Base-by-base conservation (phyloP, 352 stramenopile genomes). In the Halophytophthora polymorphica region DNA sequence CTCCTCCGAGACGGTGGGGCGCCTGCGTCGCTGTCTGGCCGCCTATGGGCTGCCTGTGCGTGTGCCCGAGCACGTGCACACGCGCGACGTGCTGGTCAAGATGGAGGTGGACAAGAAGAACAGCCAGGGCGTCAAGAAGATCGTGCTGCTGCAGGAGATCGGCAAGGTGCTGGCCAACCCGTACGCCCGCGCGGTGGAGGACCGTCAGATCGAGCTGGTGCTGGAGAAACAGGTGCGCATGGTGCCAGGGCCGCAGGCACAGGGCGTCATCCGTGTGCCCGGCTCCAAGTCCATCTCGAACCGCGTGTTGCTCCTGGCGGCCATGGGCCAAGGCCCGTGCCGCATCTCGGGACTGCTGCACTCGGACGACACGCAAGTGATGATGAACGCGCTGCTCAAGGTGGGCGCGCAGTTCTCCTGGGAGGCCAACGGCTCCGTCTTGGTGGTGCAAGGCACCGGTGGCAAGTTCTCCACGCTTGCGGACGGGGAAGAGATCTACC, bases 241-340 rank as follows among this genome's bases (percentile, higher is more conserved):
- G 69, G 61, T 86, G 50, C 72, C 75, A 14, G 73, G 76, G 1
- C 23, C 52, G 3, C 53, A 55, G 14, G 75, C 80, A 12, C 56
- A 72, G n/a, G 83, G 83, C 22, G 55, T 47, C n/a, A 83, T 93
- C 47, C 73, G 77, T 18, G 82, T 99, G 33, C 96, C 97, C 6
- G 95, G 96, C 44, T 98, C 92, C 47, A 99, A 99, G 71, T 98
- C 92, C n/a, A 89, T 99, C 39, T 98, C 91, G 43, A 99, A 99
- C 73, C 90, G 96, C 17, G 97, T 97, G 51, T 69, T 99, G 35
- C 77, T 99, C 19, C 83, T 99, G 54, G 93, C 96, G 0, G 95
- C 95, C 15, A 75, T 99, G 12, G 94, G 84, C 25, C 69, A 90
- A 13, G 93, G 92, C 17, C 23, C 63, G 36, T 93, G 83, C 53